phyloP scores from a whole-genome alignment of 1,284 basidiomycete genomes.

The Xerocomus minutiporus region DNA sequence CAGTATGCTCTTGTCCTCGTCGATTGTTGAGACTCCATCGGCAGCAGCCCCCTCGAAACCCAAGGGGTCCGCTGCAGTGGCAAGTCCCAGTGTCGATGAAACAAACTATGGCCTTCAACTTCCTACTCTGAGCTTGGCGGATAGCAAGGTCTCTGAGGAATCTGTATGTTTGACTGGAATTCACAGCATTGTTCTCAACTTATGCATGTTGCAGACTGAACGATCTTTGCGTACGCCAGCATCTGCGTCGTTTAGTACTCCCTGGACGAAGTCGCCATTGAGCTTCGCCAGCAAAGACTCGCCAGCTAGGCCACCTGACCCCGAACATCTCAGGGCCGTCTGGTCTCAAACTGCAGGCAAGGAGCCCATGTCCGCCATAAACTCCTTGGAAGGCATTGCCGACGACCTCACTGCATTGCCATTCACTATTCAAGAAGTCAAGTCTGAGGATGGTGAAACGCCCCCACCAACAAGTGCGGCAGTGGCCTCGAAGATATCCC shows the following conservation, averaged over 20 bases:
- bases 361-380: slow-evolving; percentile 56
- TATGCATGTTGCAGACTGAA: slow-evolving; percentile 36
- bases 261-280: slow-evolving; percentile 64
- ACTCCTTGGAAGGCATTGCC: slow-evolving; percentile 72
- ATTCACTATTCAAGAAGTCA: slow-evolving; percentile 74
- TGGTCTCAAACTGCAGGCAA: slow-evolving; percentile 78
- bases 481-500: slow-evolving; percentile 64
- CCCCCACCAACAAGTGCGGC: slow-evolving; percentile 60
- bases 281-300: slow-evolving; percentile 57
- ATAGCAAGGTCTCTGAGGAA: slow-evolving; percentile 47
- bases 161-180: slow-evolving; percentile 35
- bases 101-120: slow-evolving; percentile 18
- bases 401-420: slow-evolving; percentile 73
- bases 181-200: slow-evolving; percentile 7
- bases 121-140: slow-evolving; percentile 31
- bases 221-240: slow-evolving; percentile 49
- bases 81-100: slow-evolving; percentile 23
- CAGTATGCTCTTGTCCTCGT: slow-evolving; percentile 29
- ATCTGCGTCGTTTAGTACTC: slow-evolving; percentile 37
- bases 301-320: slow-evolving; percentile 61
- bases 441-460: slow-evolving; percentile 74
- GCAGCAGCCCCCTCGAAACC: slow-evolving; percentile 3
- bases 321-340: slow-evolving; percentile 74
- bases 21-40: slow-evolving; percentile 12
- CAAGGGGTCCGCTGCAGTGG: slow-evolving; percentile 5